Conservation (phyloP, 768 basidiomycete species). For the Termitomyces sp. region DNA sequence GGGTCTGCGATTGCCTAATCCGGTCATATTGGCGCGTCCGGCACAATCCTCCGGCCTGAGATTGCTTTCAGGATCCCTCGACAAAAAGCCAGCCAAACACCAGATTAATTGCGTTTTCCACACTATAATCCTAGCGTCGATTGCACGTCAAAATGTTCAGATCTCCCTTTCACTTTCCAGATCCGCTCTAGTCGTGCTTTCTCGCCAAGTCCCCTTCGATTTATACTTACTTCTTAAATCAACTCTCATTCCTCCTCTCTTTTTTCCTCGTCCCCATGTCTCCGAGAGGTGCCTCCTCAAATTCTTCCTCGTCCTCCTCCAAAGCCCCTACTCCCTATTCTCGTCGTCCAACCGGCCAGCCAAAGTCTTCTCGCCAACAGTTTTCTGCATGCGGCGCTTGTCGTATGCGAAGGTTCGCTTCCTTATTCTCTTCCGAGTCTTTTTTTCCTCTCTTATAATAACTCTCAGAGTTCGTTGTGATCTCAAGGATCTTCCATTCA, state of each 20-base stretch:
- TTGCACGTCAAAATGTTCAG: slow-evolving; percentile 25
- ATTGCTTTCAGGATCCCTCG: slow-evolving; percentile 19
- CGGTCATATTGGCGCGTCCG: slow-evolving; percentile 3
- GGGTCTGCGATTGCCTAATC: neutral
- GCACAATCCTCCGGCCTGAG: neutral
- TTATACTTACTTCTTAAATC: slow-evolving; percentile 30
- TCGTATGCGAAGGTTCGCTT: slow-evolving; percentile 69
- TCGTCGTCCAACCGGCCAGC: slow-evolving; percentile 51
- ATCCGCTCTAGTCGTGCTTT: slow-evolving; percentile 35
- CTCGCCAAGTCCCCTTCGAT: slow-evolving; percentile 19
- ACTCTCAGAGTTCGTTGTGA: slow-evolving; percentile 80
- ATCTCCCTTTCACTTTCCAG: slow-evolving; percentile 26
- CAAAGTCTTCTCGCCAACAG: slow-evolving; percentile 76
- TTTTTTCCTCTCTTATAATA: neutral
- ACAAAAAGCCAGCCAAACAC: slow-evolving; percentile 22
- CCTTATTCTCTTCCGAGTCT: slow-evolving; percentile 6
- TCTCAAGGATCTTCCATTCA: slow-evolving; percentile 73
- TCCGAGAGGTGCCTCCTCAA: slow-evolving; percentile 39
- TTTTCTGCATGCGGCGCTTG: slow-evolving; percentile 95
- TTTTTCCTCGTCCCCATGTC: slow-evolving; percentile 41
- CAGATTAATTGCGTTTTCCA: slow-evolving; percentile 10
- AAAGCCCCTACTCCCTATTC: slow-evolving; percentile 35
- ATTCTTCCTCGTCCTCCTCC: slow-evolving; percentile 26
- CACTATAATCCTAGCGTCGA: slow-evolving; percentile 10
- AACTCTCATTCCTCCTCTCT: slow-evolving; percentile 15